These are phyloP conservation scores for Fraxinus xanthoxyloides DNA, from an alignment of 305 asterid genomes.

Conservation along the genomic window DNA sequence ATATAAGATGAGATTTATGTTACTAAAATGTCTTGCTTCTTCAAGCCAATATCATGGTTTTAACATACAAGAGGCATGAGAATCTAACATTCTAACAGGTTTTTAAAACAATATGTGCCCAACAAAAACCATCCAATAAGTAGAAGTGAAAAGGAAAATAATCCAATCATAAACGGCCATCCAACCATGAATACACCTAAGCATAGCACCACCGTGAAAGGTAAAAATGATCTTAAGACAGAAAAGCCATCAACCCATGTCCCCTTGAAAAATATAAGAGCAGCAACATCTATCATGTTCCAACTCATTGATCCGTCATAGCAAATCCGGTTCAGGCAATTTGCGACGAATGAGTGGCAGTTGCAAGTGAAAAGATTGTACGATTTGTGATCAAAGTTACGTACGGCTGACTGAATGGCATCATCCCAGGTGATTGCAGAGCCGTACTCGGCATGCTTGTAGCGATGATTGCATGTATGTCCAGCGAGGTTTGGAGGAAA, in stretches of 20 bases:
- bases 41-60: background rate
- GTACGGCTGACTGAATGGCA: slow-evolving; percentile 52
- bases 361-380: slow-evolving; percentile 92
- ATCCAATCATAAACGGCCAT: slow-evolving; percentile 72
- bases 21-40: background rate
- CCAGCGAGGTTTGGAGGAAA: slow-evolving; percentile 63
- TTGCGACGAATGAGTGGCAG: slow-evolving; percentile 78
- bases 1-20: too few species aligned
- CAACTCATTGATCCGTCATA: slow-evolving; percentile 72
- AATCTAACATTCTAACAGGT: slow-evolving; percentile 51
- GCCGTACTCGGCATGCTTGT: slow-evolving; percentile 65
- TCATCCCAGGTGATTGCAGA: slow-evolving; percentile 85
- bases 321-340: slow-evolving; percentile 67
- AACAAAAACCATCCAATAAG: slow-evolving; percentile 65
- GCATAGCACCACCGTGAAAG: slow-evolving; percentile 60
- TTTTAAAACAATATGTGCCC: slow-evolving; percentile 49
- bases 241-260: slow-evolving; percentile 66
- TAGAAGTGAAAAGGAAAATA: slow-evolving; percentile 59
- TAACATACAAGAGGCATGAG: background rate
- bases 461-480: slow-evolving; percentile 71
- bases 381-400: slow-evolving; percentile 62
- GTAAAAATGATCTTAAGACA: slow-evolving; percentile 61
- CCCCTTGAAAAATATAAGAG: slow-evolving; percentile 63
- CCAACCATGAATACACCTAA: slow-evolving; percentile 79
- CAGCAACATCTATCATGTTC: slow-evolving; percentile 80